Base-by-base conservation (phyloP, 2,329 filamentous ascomycete genomes). In the Lachnellula occidentalis region DNA sequence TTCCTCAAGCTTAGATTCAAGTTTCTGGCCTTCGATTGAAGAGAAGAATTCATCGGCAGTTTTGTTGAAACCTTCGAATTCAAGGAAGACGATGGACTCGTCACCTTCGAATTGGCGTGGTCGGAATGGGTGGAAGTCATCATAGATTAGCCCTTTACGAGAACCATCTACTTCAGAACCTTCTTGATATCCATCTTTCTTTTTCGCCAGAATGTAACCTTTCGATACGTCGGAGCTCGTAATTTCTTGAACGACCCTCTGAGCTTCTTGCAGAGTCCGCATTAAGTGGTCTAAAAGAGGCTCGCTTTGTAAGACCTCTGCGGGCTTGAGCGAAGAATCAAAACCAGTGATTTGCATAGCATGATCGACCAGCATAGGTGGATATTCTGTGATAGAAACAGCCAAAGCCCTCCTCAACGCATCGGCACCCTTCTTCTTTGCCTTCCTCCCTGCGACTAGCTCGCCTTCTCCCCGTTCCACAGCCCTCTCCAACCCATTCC, bases 41-140 rank as follows among this genome's bases (percentile, higher is more conserved):
- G 94, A 97, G 70, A 95, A 97, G 74, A 96, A 99, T 62, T 96
- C 90, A 67, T 99, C 94, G 0, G 96, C 91, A 0, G 91, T 94
- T 67, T 87, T 88, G 70, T 96, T 96, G 76, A 95, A 97, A 9
- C 85, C 87, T 6, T 90, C 80, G 61, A 92, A 91, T 51, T 89
- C 82, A 12, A 97, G 67, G 15, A 95, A 82, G 3, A 82, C 80
- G 22, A 86, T 80, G 0, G 77, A 73, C 0, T 83, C 74, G 53
- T 91, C 83, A 6, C 80, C 76, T 58, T 85, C 82, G 58, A 95
- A 88, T 62, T 97, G 92, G 21, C 79, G 76, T 0, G 94, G 94
- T 39, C 87, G 76, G 70, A 97, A 97, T 0, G 94, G 94, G 63
- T 97, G 92, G 64, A 96, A 97, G 65, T 99, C 94, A 52, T 96